A percentile compares a stretch with the other conserved stretches of the same genome.
phyloP scores from a whole-genome alignment of 2,329 filamentous ascomycete species.

The Penicillium glabrum region DNA sequence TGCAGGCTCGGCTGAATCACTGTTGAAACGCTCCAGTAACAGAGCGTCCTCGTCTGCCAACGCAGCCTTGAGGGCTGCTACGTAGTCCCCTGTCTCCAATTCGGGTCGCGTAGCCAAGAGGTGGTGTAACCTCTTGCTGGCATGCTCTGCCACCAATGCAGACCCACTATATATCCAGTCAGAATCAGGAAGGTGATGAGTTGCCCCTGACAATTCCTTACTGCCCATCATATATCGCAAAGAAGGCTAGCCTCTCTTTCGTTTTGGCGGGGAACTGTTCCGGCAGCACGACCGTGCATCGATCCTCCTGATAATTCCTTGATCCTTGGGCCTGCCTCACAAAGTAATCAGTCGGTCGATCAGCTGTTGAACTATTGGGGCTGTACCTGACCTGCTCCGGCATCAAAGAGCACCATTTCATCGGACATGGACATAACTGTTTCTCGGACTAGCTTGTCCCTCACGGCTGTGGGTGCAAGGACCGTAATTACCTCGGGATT shows the following conservation, averaged over 20 bases:
- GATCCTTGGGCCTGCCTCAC: conserved; percentile 29
- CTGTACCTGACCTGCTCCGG: conserved; percentile 29
- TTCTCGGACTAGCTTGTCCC: conserved; percentile 21
- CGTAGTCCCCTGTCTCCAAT: conserved; percentile 30
- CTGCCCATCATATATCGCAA: conserved; percentile 39
- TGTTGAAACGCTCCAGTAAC: conserved; percentile 27
- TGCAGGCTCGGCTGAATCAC: conserved; percentile 26
- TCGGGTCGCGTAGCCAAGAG: conserved; percentile 30
- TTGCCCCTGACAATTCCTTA: conserved; percentile 16
- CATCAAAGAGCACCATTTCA: conserved; percentile 30
- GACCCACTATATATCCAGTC: conserved; percentile 27
- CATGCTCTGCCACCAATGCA: conserved; percentile 33
- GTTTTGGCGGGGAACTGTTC: conserved; percentile 29
- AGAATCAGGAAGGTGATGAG: conserved; percentile 5
- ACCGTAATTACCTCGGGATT: conserved; percentile 2
- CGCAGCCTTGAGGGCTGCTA: conserved; percentile 29
- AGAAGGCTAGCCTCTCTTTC: conserved; percentile 30
- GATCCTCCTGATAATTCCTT: conserved; percentile 32
- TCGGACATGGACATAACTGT: conserved; percentile 26
- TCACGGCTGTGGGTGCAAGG: conserved; percentile 13
- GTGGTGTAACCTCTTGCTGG: conserved; percentile 26
- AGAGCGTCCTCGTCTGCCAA: conserved; percentile 31
- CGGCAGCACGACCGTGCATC: conserved; percentile 28
- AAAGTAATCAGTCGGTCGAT: conserved; percentile 1
- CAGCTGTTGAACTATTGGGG: neutral